These are phyloP conservation scores for Ophiostoma pallidulum DNA, from an alignment of 2,329 filamentous ascomycete species.

Conservation along the genomic window DNA sequence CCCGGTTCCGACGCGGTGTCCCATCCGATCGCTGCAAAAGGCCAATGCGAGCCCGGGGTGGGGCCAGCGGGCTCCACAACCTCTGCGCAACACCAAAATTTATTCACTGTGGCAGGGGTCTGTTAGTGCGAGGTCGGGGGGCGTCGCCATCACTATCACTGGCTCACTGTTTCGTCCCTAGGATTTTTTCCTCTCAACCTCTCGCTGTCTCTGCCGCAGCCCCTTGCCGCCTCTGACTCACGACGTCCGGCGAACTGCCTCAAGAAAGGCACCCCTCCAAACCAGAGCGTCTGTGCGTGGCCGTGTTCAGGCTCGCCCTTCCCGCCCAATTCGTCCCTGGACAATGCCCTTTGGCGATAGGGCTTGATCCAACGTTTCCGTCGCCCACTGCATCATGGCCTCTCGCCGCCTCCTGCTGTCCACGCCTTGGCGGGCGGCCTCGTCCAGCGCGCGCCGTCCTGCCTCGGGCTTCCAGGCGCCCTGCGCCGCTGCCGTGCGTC, in stretches of 20 bases:
- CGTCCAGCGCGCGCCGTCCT: conserved; percentile 12
- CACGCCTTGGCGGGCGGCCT: conserved; percentile 19
- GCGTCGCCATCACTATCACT: background rate
- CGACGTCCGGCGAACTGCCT: background rate
- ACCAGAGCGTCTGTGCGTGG: background rate
- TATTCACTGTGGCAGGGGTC: background rate
- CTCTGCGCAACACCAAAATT: background rate
- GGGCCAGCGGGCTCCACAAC: too few species aligned
- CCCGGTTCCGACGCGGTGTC: conserved; percentile 4
- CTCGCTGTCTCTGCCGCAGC: background rate
- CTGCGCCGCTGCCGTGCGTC: conserved; percentile 23
- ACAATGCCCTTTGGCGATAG: conserved; percentile 11
- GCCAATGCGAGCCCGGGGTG: too few species aligned
- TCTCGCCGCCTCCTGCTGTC: conserved; percentile 14
- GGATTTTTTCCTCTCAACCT: conserved; percentile 1
- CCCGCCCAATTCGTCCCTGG: background rate
- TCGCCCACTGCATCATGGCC: conserved; percentile 7
- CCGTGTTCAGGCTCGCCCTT: background rate
- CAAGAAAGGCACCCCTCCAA: too few species aligned
- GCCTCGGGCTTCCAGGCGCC: conserved; percentile 13
- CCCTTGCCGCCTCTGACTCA: conserved; percentile 1
- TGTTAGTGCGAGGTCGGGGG: background rate
- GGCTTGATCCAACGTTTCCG: conserved; percentile 1
- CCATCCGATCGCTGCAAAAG: too few species aligned
- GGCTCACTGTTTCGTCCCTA: background rate